Percentiles rank a stretch among this genome's conserved stretches.
phyloP scores from a whole-genome alignment of 495 filamentous ascomycete species.

The Penicillium coprophilum region DNA sequence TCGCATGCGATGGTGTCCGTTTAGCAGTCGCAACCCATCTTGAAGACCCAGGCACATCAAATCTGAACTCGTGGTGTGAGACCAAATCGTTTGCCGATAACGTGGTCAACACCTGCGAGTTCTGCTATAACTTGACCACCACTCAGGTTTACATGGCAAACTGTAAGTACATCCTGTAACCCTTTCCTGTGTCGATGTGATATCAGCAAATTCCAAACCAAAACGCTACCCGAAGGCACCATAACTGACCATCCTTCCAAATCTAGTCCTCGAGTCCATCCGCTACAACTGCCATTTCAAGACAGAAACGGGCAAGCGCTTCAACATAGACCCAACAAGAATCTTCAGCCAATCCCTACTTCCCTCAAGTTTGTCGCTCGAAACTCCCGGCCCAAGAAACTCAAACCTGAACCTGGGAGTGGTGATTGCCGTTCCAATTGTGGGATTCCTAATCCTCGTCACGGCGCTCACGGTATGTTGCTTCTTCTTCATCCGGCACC shows the following conservation, averaged over 20 bases:
- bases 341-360: slow-evolving; percentile 46
- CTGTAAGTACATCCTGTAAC: slow-evolving; percentile 39
- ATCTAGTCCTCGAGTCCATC: slow-evolving; percentile 51
- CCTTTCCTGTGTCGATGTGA: slow-evolving; percentile 1
- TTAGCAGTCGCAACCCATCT: slow-evolving; percentile 37
- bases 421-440: slow-evolving; percentile 48
- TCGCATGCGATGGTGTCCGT: slow-evolving; percentile 40
- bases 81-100: slow-evolving; percentile 41
- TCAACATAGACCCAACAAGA: slow-evolving; percentile 42
- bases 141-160: slow-evolving; percentile 50
- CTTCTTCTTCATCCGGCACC: slow-evolving; percentile 41
- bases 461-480: slow-evolving; percentile 28
- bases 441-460: slow-evolving; percentile 41
- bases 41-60: slow-evolving; percentile 27
- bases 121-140: slow-evolving; percentile 46
- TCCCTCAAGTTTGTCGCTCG: slow-evolving; percentile 37
- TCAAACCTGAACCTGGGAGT: slow-evolving; percentile 40
- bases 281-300: slow-evolving; percentile 50
- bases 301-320: slow-evolving; percentile 32
- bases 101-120: slow-evolving; percentile 43
- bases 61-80: slow-evolving; percentile 37
- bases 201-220: background rate
- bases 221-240: background rate
- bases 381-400: slow-evolving; percentile 20
- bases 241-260: background rate